Base-by-base conservation (phyloP, 2,329 filamentous ascomycete genomes). In the Cyphellophora attinorum region DNA sequence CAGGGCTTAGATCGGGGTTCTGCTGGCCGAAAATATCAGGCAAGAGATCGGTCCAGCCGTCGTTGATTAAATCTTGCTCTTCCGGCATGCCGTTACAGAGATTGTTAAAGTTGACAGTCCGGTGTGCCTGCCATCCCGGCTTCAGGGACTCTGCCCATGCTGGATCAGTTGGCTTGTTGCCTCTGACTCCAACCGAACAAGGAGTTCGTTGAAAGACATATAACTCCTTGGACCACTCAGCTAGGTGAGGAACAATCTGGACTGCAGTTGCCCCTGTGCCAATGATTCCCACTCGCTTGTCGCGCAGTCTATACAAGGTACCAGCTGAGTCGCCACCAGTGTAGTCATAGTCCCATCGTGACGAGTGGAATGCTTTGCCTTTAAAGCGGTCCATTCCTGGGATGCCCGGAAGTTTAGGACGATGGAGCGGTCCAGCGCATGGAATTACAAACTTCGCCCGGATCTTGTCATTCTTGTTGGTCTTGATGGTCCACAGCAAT, bases 371-470 rank as follows among this genome's bases (percentile, higher is more conserved):
- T n/a, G n/a, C n/a, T n/a, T n/a, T n/a, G n/a, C n/a, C n/a, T n/a
- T n/a, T n/a, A n/a, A n/a, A n/a, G n/a, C n/a, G n/a, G n/a, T n/a
- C n/a, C n/a, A n/a, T n/a, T n/a, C n/a, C n/a, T n/a, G n/a, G n/a
- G n/a, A n/a, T n/a, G n/a, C n/a, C n/a, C n/a, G n/a, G n/a, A n/a
- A n/a, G n/a, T n/a, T n/a, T n/a, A n/a, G n/a, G n/a, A n/a, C 34
- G 27, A 15, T 38, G 35, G 4, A 46, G 56, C 14, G 66, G 61
- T 4, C 64, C 64, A 14, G 55, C 52, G 3, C 59, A 59, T 4
- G 53, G 50, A 6, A 61, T 52, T 3, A 64, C 53, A 44, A 62
- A 68, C 8, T 57, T 50, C 2, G 60, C 54, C 21, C 41, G 49
- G 34, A 65, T 42, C 1, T 31, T 37, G 32, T 53, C 45, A 11